Conservation (phyloP, 192 early-diverging fungal genomes). For the Neocallimastix lanati region DNA sequence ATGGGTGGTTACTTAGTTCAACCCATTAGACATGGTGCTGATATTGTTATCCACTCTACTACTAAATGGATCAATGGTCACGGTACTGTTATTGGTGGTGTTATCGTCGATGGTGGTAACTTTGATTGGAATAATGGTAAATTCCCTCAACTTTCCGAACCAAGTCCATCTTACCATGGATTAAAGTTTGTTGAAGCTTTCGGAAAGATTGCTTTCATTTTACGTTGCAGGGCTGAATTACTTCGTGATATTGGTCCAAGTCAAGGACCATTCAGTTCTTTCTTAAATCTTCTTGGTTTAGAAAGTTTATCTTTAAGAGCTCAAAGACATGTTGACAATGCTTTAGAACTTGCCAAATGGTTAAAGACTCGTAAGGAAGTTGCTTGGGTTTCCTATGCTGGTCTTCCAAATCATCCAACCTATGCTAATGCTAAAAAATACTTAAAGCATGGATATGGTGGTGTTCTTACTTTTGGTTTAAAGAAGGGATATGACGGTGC, state of each 20-base stretch:
- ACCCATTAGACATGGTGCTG: slow-evolving; percentile 79
- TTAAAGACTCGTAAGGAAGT: slow-evolving; percentile 53
- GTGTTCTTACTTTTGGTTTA: slow-evolving; percentile 60
- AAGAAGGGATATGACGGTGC: slow-evolving; percentile 24
- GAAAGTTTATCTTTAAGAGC: slow-evolving; percentile 81
- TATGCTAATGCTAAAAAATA: slow-evolving; percentile 70
- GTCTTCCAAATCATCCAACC: slow-evolving; percentile 54
- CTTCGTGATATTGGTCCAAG: slow-evolving; percentile 72
- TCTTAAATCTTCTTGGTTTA: slow-evolving; percentile 72
- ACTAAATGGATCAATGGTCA: slow-evolving; percentile 89
- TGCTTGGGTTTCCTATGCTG: slow-evolving; percentile 74
- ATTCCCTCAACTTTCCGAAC: slow-evolving; percentile 76
- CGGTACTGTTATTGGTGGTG: slow-evolving; percentile 80
- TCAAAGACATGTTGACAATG: slow-evolving; percentile 64
- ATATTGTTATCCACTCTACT: slow-evolving; percentile 74
- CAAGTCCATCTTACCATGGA: slow-evolving; percentile 67
- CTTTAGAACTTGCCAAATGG: slow-evolving; percentile 61
- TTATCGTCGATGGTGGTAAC: slow-evolving; percentile 69
- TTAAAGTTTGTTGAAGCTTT: slow-evolving; percentile 61
- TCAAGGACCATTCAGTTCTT: slow-evolving; percentile 73
- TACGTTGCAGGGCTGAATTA: slow-evolving; percentile 64
- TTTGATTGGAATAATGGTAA: slow-evolving; percentile 78
- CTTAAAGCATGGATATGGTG: slow-evolving; percentile 64
- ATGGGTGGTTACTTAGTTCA: slow-evolving; percentile 53
- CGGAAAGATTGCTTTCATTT: slow-evolving; percentile 31